Base-by-base conservation (phyloP, 139 green algal genomes). In the Monoraphidium neglectum region DNA sequence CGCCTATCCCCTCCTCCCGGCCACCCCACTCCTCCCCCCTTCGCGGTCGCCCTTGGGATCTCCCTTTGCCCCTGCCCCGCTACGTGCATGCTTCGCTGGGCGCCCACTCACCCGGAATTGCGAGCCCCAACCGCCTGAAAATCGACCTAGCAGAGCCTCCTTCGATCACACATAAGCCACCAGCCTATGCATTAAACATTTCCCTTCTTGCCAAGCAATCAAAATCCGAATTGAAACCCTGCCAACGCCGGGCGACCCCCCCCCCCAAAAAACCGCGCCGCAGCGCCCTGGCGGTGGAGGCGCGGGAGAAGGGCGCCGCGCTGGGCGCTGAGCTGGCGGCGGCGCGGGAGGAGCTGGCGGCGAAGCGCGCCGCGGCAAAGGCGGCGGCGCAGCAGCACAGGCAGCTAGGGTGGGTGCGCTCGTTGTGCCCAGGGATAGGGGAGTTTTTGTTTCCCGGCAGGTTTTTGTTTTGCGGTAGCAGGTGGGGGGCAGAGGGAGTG, bases 351-450 rank as follows among this genome's bases (percentile, higher is more conserved):
- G 49, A 56, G 33, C 73, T 79, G 60, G 76, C 60, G 12, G 78
- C 68, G 8, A 76, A 80, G 53, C 80, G 66, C 43, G 73, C 47
- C 30, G 79, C 83, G 59, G 30, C 72, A 37, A 56, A 77, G 51
- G 54, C 71, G 24, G 38, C 82, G 40, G 43, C 69, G 35, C 59
- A 77, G 6, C 77, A 89, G 53, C 79, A 75, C 64, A 73, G 70
- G 13, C 72, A 75, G 37, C 77, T 15, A 46, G 69, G 68, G 77
- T 87, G 77, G 61, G 68, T 36, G 35, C 51, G 33, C 2, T 24
- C n/a, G 47, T 63, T 53, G 47, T 3, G 12, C 30, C 26, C 51
- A 24, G 23, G 51, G 18, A 60, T 60, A 60, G 51, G 51, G 18
- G 21, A 18, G 21, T 60, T 60, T 60, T 18, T 60, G 51, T 60